These are phyloP conservation scores for Alternaria alternata DNA, from an alignment of 2,329 filamentous ascomycete genomes.

Conservation along the genomic window DNA sequence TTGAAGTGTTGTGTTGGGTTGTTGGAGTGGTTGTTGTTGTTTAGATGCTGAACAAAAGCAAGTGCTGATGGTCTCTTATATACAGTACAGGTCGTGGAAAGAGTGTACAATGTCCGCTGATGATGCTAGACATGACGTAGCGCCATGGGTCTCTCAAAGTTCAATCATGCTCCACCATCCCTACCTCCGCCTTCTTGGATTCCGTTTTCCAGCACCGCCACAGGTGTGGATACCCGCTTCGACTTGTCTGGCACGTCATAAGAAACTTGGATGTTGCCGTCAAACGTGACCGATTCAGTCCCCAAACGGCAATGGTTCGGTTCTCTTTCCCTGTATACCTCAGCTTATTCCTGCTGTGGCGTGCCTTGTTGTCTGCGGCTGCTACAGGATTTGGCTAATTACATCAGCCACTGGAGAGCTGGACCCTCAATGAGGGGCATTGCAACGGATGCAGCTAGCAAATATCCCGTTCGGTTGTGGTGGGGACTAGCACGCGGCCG, in stretches of 20 bases:
- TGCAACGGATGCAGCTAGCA: conserved; percentile 17
- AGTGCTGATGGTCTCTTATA: conserved; percentile 27
- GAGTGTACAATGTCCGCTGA: too few relatives aligned
- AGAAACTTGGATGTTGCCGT: not conserved
- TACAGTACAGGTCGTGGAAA: conserved; percentile 12
- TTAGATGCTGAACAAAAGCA: conserved; percentile 16
- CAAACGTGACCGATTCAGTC: conserved; percentile 6
- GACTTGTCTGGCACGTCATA: conserved; percentile 23
- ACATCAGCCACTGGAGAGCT: conserved; percentile 17
- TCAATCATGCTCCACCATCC: conserved; percentile 16
- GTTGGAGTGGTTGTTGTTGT: conserved; percentile 4
- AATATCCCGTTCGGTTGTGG: conserved; percentile 15
- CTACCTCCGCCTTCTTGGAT: conserved; percentile 21
- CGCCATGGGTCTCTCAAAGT: too few relatives aligned
- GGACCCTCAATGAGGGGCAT: conserved; percentile 9
- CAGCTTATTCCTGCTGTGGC: conserved; percentile 14
- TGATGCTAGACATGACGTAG: too few relatives aligned
- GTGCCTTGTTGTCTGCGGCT: conserved; percentile 11
- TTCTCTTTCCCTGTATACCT: conserved; percentile 7
- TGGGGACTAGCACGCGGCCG: conserved; percentile 26
- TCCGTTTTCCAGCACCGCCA: conserved; percentile 20
- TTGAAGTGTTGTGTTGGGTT: conserved; percentile 1
- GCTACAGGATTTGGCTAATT: conserved; percentile 29
- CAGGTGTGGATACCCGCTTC: conserved; percentile 17
- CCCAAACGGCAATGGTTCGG: conserved; percentile 12